Evolutionary conservation across 2,329 filamentous ascomycete species (phyloP).

Genomic region (Trichoderma sp.): DNA sequence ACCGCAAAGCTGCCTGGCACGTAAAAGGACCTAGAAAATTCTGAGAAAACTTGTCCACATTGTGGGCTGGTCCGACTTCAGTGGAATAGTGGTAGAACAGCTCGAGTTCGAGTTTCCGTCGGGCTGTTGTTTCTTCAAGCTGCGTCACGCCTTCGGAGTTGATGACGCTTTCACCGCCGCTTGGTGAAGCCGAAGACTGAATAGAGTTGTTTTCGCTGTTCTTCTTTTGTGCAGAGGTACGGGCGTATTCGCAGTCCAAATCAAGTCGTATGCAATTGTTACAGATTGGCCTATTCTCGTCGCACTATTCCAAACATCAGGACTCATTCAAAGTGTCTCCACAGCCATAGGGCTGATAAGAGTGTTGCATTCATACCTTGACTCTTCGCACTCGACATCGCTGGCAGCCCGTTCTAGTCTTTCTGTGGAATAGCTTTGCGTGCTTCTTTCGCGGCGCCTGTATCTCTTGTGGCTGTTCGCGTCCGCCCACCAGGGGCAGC

Average conservation of each 20-base stretch:
- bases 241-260: conserved; percentile 28
- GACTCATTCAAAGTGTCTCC: not conserved
- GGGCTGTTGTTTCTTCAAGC: conserved; percentile 27
- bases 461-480: not conserved
- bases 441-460: conserved; percentile 9
- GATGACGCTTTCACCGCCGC: not conserved
- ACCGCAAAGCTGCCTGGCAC: conserved; percentile 27
- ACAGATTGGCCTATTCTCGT: conserved; percentile 31
- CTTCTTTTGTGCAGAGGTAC: not conserved
- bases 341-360: not conserved
- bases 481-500: not conserved
- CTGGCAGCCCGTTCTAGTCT: conserved; percentile 31
- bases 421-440: conserved; percentile 32
- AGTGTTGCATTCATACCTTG: conserved; percentile 25
- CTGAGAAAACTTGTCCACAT: conserved; percentile 25
- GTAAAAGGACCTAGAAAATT: conserved; percentile 23
- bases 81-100: conserved; percentile 30
- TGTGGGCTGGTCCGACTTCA: conserved; percentile 27
- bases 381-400: conserved; percentile 31
- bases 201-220: not conserved
- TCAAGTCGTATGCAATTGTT: conserved; percentile 29
- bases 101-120: conserved; percentile 29
- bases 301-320: conserved; percentile 24
- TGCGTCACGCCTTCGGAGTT: not conserved
- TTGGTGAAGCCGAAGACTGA: not conserved